Evolutionary conservation across 345 rosid species (phyloP), one percentile per base, ranked within the genome.

Genomic region (Populus nigra): DNA sequence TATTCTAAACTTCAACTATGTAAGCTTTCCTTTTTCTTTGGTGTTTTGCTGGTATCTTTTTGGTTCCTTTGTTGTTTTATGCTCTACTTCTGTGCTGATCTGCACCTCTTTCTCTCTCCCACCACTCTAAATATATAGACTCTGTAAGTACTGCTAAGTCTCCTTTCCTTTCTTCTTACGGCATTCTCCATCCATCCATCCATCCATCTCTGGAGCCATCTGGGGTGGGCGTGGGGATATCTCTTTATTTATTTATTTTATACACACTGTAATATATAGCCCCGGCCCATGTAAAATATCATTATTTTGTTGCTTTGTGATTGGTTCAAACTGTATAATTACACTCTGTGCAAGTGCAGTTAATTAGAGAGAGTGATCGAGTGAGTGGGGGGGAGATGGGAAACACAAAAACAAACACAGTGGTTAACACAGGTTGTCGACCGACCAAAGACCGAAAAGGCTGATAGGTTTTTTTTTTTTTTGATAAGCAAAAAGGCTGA

Each of bases 361-460:
- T 80, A 69, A 72, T 68, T 69, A 59, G 73, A 77, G 84, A 79
- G 79, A 73, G 77, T 62, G 73, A 74, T 47, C 31, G 79, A 29
- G 75, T 41, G 18, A 13, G 55, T 69, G 7, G 76, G 23, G 11
- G 11, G 71, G 72, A 35, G 74, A 79, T 77, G 85, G 87, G 88
- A 87, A 85, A 88, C 85, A 81, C 84, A 85, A 83, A 80, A 86
- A 85, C 86, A 85, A 80, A 87, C 81, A 89, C 87, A 85, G 85
- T 86, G 89, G 47, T 43, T 10, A 43, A 82, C 96, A 87, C 91
- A 89, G 83, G 88, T 91, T 90, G 97, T 92, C 98, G 97, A 90
- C 94, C 93, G 93, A 95, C 98, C 98, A 90, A 89, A 89, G 85
- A 78, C 92, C 88, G 81, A 88, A 83, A 89, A 86, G 90, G 84